Conservation (phyloP, 108 stramenopile species). For the Skeletonema costatum region DNA sequence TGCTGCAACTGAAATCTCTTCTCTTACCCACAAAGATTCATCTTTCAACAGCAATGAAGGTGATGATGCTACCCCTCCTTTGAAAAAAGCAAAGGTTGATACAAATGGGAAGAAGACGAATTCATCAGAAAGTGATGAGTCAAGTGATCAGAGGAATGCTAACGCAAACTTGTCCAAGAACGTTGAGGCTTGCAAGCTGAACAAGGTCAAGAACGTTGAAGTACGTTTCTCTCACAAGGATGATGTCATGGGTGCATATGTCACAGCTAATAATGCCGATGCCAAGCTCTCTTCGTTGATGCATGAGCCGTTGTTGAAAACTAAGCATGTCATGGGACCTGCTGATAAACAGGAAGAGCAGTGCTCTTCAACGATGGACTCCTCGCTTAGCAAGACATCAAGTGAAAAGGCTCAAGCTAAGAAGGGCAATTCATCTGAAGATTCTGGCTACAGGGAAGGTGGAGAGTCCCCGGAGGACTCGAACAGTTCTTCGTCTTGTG, state of each 20-base stretch:
- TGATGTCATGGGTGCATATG: slow-evolving; percentile 83
- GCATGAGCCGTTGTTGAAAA: slow-evolving; percentile 35
- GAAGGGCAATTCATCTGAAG: slow-evolving; percentile 62
- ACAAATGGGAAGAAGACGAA: slow-evolving; percentile 14
- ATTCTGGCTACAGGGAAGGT: slow-evolving; percentile 83
- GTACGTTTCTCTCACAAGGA: slow-evolving; percentile 59
- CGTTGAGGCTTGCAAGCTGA: slow-evolving; percentile 66
- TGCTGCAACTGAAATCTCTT: slow-evolving; percentile 7
- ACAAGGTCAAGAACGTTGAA: slow-evolving; percentile 46
- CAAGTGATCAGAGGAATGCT: slow-evolving; percentile 51
- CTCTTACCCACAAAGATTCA: slow-evolving; percentile 26
- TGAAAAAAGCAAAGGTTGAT: slow-evolving; percentile 5
- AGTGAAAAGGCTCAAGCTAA: slow-evolving; percentile 32
- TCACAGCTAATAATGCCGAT: slow-evolving; percentile 86
- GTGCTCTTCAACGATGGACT: slow-evolving; percentile 58
- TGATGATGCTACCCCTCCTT: neutral
- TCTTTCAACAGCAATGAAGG: slow-evolving; percentile 15
- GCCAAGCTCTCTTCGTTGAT: slow-evolving; percentile 77
- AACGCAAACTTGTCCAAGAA: slow-evolving; percentile 54
- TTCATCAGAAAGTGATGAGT: slow-evolving; percentile 54
- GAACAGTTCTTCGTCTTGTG: slow-evolving; percentile 14
- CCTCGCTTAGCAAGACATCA: slow-evolving; percentile 66
- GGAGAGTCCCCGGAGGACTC: slow-evolving; percentile 54
- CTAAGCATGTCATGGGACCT: slow-evolving; percentile 7
- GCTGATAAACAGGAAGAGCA: slow-evolving; percentile 42